These are phyloP conservation scores for Flammula alnicola DNA, from an alignment of 1,284 basidiomycete species.

Conservation along the genomic window DNA sequence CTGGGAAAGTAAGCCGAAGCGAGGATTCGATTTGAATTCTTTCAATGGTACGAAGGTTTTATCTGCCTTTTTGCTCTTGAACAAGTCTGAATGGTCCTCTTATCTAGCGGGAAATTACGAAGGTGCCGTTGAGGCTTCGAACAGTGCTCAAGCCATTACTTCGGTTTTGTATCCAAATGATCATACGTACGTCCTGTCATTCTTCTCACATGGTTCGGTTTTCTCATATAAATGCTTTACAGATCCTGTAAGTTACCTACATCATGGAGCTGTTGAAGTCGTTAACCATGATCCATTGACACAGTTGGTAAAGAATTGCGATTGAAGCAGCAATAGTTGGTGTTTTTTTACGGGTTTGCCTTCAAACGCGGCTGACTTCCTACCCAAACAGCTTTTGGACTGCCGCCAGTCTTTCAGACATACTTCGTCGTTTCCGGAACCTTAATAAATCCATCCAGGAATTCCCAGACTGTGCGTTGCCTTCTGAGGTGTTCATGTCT, in stretches of 20 bases:
- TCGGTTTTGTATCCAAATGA: conserved; percentile 89
- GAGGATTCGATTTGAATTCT: conserved; percentile 90
- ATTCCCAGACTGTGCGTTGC: conserved; percentile 73
- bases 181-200: conserved; percentile 62
- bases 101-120: conserved; percentile 89
- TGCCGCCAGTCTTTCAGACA: conserved; percentile 85
- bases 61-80: no score
- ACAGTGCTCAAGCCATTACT: conserved; percentile 90
- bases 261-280: neutral
- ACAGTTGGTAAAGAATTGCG: conserved; percentile 88
- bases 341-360: conserved; percentile 1
- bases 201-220: conserved; percentile 4
- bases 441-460: conserved; percentile 73
- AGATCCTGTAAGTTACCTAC: conserved; percentile 41
- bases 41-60: conserved; percentile 79
- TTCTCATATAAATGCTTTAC: conserved; percentile 1
- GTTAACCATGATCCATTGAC: neutral
- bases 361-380: neutral
- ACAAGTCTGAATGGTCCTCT: neutral
- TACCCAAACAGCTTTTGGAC: conserved; percentile 72
- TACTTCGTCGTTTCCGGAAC: conserved; percentile 83
- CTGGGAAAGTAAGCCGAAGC: conserved; percentile 88
- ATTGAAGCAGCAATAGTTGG: conserved; percentile 88
- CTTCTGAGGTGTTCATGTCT: neutral
- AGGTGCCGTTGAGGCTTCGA: conserved; percentile 81